Evolutionary conservation across 1,284 basidiomycete species (phyloP).

Genomic region (Tausonia pullulans): DNA sequence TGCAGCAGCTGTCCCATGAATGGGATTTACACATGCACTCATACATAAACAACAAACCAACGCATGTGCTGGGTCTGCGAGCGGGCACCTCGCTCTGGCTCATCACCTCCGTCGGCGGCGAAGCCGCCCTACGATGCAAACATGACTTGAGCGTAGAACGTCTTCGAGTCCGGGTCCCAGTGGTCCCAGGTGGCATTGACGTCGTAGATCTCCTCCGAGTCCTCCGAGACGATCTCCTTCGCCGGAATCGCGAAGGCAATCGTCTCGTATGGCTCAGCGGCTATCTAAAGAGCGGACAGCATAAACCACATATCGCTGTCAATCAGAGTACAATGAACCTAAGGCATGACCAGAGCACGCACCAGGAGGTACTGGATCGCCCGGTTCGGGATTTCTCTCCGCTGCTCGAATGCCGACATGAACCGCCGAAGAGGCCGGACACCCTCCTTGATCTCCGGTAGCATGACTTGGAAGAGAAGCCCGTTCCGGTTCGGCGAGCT

Average conservation of each 20-base stretch:
- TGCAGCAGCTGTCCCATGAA: too few species aligned
- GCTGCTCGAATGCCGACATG: slow-evolving; percentile 98
- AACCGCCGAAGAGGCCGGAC: slow-evolving; percentile 80
- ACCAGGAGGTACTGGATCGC: slow-evolving; percentile 68
- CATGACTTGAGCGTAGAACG: slow-evolving; percentile 37
- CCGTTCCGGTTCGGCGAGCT: slow-evolving; percentile 46
- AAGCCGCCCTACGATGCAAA: slow-evolving; percentile 8
- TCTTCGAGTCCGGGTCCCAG: slow-evolving; percentile 93
- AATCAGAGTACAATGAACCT: not conserved
- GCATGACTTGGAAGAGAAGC: slow-evolving; percentile 90
- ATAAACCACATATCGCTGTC: not conserved
- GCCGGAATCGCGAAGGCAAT: slow-evolving; percentile 96
- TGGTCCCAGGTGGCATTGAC: slow-evolving; percentile 89
- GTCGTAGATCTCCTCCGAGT: slow-evolving; percentile 42
- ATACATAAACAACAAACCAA: too few species aligned
- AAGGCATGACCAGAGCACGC: not conserved
- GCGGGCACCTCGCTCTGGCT: slow-evolving; percentile 27
- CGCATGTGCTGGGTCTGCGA: too few species aligned
- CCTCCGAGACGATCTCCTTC: slow-evolving; percentile 69
- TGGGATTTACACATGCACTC: too few species aligned
- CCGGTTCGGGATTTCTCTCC: slow-evolving; percentile 85
- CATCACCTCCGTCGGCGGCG: too few species aligned
- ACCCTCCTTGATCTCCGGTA: slow-evolving; percentile 83
- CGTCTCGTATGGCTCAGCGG: slow-evolving; percentile 97
- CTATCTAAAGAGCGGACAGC: slow-evolving; percentile 50